Conservation (phyloP, 2,329 filamentous ascomycete genomes). For the Hymenoscyphus infarciens region DNA sequence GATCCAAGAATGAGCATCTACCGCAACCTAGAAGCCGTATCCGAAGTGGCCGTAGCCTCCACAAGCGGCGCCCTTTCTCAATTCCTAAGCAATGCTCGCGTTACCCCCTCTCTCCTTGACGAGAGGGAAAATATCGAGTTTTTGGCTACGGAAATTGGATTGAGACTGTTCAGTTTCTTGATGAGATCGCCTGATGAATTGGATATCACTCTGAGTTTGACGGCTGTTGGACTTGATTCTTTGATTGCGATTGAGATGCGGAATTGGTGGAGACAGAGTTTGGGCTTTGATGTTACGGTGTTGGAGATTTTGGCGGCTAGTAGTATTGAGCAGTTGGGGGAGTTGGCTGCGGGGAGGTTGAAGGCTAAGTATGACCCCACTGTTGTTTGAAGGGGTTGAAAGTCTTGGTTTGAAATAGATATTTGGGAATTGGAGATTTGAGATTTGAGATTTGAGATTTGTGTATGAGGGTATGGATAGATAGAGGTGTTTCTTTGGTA, state of each 20-base stretch:
- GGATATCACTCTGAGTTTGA: constrained; percentile 3
- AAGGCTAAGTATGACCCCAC: constrained; percentile 5
- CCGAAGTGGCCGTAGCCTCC: not conserved
- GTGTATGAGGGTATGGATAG: too few relatives aligned
- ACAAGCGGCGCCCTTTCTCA: not conserved
- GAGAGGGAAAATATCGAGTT: not conserved
- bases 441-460: too few relatives aligned
- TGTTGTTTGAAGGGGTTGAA: not conserved
- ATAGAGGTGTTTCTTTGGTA: too few relatives aligned
- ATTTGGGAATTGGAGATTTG: too few relatives aligned
- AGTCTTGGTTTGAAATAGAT: too few relatives aligned
- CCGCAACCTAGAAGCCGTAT: not conserved
- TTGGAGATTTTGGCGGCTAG: constrained; percentile 31
- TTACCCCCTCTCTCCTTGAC: not conserved
- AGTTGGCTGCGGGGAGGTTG: constrained; percentile 4
- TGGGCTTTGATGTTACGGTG: constrained; percentile 11
- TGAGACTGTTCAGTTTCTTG: not conserved
- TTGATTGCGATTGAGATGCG: constrained; percentile 15
- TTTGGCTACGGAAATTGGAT: not conserved
- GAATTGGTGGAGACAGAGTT: constrained; percentile 9
- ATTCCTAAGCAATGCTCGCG: not conserved
- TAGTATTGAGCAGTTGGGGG: constrained; percentile 8
- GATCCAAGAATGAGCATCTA: constrained; percentile 2
- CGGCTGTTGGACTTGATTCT: constrained; percentile 12
- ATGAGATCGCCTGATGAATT: constrained; percentile 2